Evolutionary conservation across 1,284 basidiomycete genomes (phyloP).

Genomic region (Sporisorium exsertum): DNA sequence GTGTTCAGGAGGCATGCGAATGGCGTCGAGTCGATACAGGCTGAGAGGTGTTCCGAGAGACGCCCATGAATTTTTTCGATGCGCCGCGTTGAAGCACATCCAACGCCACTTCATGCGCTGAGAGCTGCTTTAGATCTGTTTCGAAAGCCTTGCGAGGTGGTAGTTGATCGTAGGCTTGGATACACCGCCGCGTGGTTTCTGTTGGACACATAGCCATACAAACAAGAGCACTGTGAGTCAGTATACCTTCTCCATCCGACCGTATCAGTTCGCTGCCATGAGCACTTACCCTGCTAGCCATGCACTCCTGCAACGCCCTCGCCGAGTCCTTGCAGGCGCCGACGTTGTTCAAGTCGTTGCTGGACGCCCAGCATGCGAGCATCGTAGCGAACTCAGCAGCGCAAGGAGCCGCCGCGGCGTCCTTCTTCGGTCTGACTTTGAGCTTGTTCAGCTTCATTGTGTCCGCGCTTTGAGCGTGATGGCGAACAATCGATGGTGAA

Average conservation of each 20-base stretch:
- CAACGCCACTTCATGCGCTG: not conserved
- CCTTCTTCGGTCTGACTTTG: conserved; percentile 75
- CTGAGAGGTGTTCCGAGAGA: not conserved
- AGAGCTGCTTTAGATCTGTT: conserved; percentile 46
- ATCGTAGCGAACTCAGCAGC: conserved; percentile 81
- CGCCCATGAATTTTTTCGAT: not conserved
- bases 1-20: not conserved
- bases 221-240: not conserved
- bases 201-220: not conserved
- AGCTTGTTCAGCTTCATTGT: conserved; percentile 66
- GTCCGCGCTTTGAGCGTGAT: not conserved
- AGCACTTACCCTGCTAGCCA: conserved; percentile 81
- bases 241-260: not conserved
- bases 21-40: not conserved
- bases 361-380: conserved; percentile 91
- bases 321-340: conserved; percentile 78
- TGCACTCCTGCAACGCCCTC: conserved; percentile 81
- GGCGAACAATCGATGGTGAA: not conserved
- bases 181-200: conserved; percentile 43
- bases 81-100: not conserved
- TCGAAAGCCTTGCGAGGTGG: conserved; percentile 65
- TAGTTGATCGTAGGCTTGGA: conserved; percentile 68
- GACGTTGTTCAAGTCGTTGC: conserved; percentile 77
- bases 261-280: not conserved
- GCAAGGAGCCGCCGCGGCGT: conserved; percentile 77